phyloP scores from a whole-genome alignment of 73 alveolate genomes.

The Blepharisma japonicum region DNA sequence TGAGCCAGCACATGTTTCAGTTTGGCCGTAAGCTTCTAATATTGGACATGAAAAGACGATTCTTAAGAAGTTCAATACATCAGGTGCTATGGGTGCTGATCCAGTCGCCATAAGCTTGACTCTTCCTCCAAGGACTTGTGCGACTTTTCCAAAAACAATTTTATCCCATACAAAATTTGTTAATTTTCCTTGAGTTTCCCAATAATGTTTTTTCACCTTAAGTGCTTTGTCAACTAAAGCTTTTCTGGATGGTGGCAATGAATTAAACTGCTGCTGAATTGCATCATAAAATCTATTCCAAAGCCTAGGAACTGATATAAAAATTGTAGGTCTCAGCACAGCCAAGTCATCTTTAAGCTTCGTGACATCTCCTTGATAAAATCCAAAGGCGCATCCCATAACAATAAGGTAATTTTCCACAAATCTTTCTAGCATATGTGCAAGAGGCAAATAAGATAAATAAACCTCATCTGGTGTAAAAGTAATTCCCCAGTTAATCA shows the following conservation, averaged over 20 bases:
- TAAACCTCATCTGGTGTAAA: slow-evolving; percentile 64
- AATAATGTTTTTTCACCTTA: slow-evolving; percentile 31
- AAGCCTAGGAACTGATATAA: slow-evolving; percentile 39
- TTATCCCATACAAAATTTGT: slow-evolving; percentile 65
- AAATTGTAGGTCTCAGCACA: slow-evolving; percentile 39
- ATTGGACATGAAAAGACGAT: slow-evolving; percentile 69
- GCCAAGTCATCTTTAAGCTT: slow-evolving; percentile 55
- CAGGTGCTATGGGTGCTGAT: slow-evolving; percentile 84
- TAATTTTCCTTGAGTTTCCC: slow-evolving; percentile 32
- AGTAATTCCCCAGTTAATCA: slow-evolving; percentile 42
- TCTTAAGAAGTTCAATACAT: slow-evolving; percentile 64
- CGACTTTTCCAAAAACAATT: slow-evolving; percentile 56
- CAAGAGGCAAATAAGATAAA: slow-evolving; percentile 82
- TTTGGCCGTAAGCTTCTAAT: slow-evolving; percentile 90
- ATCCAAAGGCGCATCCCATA: slow-evolving; percentile 62
- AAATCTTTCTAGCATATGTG: slow-evolving; percentile 85
- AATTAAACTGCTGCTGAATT: slow-evolving; percentile 54
- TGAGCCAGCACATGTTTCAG: slow-evolving; percentile 79
- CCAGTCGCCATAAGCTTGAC: slow-evolving; percentile 72
- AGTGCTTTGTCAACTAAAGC: slow-evolving; percentile 61
- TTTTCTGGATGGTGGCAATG: slow-evolving; percentile 47
- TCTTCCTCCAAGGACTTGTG: slow-evolving; percentile 82
- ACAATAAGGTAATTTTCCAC: slow-evolving; percentile 47
- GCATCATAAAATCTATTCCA: slow-evolving; percentile 72
- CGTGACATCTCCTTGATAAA: slow-evolving; percentile 49